Percentiles rank a stretch among this genome's conserved stretches.
phyloP scores from a whole-genome alignment of 2,329 filamentous ascomycete genomes.

The Trichoderma pleuroti region DNA sequence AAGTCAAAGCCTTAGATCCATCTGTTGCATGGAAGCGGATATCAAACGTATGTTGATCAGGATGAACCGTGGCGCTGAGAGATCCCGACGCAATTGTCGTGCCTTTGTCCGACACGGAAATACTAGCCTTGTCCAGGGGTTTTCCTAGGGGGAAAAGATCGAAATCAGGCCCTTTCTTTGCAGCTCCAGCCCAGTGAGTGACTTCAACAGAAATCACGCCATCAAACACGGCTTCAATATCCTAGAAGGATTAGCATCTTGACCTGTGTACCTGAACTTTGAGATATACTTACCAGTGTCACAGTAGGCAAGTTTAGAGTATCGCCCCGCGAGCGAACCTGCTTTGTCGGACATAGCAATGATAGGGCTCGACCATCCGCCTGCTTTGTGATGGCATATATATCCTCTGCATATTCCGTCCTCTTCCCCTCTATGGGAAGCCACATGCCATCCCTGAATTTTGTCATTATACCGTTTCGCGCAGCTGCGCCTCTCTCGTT shows the following conservation, averaged over 20 bases:
- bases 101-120: constrained; percentile 32
- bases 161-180: constrained; percentile 37
- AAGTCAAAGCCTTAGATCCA: constrained; percentile 36
- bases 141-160: constrained; percentile 38
- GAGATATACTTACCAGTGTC: constrained; percentile 31
- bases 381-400: constrained; percentile 48
- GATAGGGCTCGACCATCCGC: constrained; percentile 46
- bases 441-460: constrained; percentile 53
- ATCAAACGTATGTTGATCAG: constrained; percentile 37
- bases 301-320: constrained; percentile 55
- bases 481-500: not conserved
- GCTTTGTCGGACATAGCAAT: constrained; percentile 53
- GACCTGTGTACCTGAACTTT: not conserved
- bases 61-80: constrained; percentile 35
- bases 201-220: constrained; percentile 40
- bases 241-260: not conserved
- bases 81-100: constrained; percentile 36
- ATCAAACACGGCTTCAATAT: constrained; percentile 37
- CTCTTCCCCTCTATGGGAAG: constrained; percentile 57
- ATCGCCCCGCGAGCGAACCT: constrained; percentile 52
- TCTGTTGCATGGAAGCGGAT: constrained; percentile 39
- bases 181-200: constrained; percentile 39
- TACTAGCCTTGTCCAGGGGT: constrained; percentile 29
- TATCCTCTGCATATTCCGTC: constrained; percentile 64
- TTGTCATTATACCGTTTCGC: constrained; percentile 25